A percentile compares a stretch with the other conserved stretches of the same genome.
These are phyloP conservation scores for Laguncularia racemosa DNA, from an alignment of 345 rosid species.

Conservation along the genomic window DNA sequence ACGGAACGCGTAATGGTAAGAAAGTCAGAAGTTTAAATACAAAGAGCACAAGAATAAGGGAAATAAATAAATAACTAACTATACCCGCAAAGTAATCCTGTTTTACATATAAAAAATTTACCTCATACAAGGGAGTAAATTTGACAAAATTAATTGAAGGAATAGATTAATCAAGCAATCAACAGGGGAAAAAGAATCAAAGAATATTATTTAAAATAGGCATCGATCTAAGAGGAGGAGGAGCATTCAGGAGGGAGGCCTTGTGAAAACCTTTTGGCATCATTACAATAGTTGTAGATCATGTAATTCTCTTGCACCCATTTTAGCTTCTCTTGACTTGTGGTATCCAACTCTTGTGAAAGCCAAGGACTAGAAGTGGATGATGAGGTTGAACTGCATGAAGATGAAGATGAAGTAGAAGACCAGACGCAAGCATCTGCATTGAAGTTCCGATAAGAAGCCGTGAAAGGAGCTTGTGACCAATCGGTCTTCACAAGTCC, in stretches of 20 bases:
- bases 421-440: conserved; percentile 43
- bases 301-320: conserved; percentile 54
- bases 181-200: background rate
- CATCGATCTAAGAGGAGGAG: background rate
- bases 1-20: too few relatives aligned
- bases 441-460: conserved; percentile 39
- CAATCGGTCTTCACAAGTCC: conserved; percentile 59
- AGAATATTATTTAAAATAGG: too few relatives aligned
- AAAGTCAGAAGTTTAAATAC: too few relatives aligned
- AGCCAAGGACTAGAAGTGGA: conserved; percentile 26
- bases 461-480: conserved; percentile 56
- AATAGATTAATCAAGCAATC: too few relatives aligned
- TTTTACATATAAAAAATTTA: too few relatives aligned
- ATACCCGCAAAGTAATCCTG: too few relatives aligned
- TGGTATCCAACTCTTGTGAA: conserved; percentile 27
- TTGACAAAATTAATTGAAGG: conserved; percentile 30
- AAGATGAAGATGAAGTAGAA: conserved; percentile 20
- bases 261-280: conserved; percentile 40
- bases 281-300: conserved; percentile 49
- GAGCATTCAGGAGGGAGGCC: conserved; percentile 50
- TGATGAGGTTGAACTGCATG: conserved; percentile 20
- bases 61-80: too few relatives aligned
- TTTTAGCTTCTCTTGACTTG: conserved; percentile 25
- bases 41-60: too few relatives aligned
- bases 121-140: too few relatives aligned